A percentile compares a stretch with the other conserved stretches of the same genome.
Evolutionary conservation across 2,329 filamentous ascomycete genomes (phyloP).

Genomic region (Exophiala phaeomuriformis): DNA sequence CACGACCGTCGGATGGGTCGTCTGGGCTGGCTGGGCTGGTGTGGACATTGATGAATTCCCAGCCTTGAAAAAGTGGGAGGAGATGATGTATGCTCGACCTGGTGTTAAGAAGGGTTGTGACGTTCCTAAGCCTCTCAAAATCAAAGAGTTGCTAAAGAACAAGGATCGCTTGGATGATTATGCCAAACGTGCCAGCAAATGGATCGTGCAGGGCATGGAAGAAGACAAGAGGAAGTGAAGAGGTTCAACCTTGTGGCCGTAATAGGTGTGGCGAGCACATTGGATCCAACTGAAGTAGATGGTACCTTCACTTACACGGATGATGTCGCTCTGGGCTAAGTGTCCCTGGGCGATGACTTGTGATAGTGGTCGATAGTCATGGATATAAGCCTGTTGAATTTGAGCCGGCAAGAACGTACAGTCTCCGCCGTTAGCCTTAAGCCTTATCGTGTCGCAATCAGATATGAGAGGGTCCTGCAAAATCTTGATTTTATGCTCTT

Average conservation of each 20-base stretch:
- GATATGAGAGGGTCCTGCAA: too few species aligned
- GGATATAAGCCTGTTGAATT: too few species aligned
- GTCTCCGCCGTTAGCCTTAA: too few species aligned
- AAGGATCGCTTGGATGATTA: conserved; percentile 45
- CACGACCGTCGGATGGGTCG: conserved; percentile 71
- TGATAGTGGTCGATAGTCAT: too few species aligned
- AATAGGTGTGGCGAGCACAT: too few species aligned
- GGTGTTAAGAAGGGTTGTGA: conserved; percentile 69
- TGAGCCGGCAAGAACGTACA: too few species aligned
- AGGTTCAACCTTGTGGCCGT: background rate
- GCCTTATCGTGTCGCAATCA: too few species aligned
- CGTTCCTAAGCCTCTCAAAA: conserved; percentile 58
- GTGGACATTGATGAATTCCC: conserved; percentile 70
- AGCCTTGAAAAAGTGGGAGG: conserved; percentile 67
- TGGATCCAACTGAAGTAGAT: too few species aligned
- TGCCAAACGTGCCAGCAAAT: conserved; percentile 28
- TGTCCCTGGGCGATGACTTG: too few species aligned
- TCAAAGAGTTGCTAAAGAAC: conserved; percentile 51
- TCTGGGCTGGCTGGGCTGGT: conserved; percentile 52
- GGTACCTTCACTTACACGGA: too few species aligned
- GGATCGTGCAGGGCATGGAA: conserved; percentile 25
- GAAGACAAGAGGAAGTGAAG: conserved; percentile 21
- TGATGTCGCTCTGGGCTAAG: too few species aligned
- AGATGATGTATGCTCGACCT: conserved; percentile 59
- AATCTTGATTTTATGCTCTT: too few species aligned